Evolutionary conservation across 2,329 filamentous ascomycete species (phyloP).

Genomic region (Claviceps sp.): DNA sequence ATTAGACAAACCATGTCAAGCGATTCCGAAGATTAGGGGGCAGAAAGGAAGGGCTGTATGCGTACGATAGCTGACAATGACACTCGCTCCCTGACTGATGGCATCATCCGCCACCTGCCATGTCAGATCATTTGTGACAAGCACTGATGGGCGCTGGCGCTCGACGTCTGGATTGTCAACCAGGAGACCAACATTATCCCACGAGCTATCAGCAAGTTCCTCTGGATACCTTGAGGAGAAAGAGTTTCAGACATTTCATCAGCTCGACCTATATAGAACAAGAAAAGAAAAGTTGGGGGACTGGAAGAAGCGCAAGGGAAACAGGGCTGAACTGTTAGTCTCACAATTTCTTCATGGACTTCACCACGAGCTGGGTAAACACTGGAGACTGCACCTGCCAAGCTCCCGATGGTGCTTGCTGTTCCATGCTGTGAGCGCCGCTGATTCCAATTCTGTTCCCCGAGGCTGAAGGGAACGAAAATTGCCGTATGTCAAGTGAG

Average conservation of each 20-base stretch:
- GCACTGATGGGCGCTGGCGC: constrained; percentile 22
- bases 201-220: constrained; percentile 73
- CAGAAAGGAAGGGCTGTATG: neutral
- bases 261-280: neutral
- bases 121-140: constrained; percentile 78
- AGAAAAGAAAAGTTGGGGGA: neutral
- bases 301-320: neutral
- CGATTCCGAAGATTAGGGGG: neutral
- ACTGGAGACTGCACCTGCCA: constrained; percentile 24
- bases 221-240: constrained; percentile 62
- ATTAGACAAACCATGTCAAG: neutral
- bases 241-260: neutral
- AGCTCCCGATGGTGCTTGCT: constrained; percentile 22
- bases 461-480: neutral
- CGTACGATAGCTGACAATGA: constrained; percentile 80
- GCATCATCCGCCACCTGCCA: constrained; percentile 82
- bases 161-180: constrained; percentile 28
- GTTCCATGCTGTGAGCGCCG: constrained; percentile 4
- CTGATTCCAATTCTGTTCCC: neutral
- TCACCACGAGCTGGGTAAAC: constrained; percentile 51
- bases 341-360: constrained; percentile 67
- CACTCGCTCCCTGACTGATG: constrained; percentile 58
- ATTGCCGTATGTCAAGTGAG: neutral
- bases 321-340: constrained; percentile 17
- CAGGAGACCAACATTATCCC: constrained; percentile 92